A percentile compares a stretch with the other conserved stretches of the same genome.
These are phyloP conservation scores for Magnolia officinalis DNA, from an alignment of 164 flowering plant species.

Conservation along the genomic window DNA sequence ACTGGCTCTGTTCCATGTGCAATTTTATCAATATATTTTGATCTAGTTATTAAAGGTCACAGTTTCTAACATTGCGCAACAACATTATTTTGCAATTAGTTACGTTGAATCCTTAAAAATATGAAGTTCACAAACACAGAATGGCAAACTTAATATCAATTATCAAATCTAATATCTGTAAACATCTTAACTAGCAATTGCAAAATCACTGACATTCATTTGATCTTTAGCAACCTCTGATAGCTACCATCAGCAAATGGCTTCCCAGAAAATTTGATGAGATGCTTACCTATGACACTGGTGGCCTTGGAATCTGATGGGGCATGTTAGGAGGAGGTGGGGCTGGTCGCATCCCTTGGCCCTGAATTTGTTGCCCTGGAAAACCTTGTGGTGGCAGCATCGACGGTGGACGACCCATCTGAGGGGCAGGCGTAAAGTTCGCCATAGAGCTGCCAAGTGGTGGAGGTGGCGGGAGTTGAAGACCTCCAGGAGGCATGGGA, in stretches of 20 bases:
- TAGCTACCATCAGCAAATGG: not conserved
- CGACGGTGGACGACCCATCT: slow-evolving; percentile 44
- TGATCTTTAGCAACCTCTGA: not conserved
- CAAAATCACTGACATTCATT: not conserved
- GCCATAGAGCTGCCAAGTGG: slow-evolving; percentile 76
- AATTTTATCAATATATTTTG: too few relatives aligned
- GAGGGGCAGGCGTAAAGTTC: slow-evolving; percentile 63
- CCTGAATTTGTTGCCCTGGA: slow-evolving; percentile 50
- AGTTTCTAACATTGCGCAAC: too few relatives aligned
- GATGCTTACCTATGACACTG: slow-evolving; percentile 11
- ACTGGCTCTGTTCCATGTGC: too few relatives aligned
- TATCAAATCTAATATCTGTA: not conserved
- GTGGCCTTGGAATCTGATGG: slow-evolving; percentile 24
- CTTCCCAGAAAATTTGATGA: not conserved
- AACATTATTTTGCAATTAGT: too few relatives aligned
- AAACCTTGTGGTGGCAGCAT: slow-evolving; percentile 72
- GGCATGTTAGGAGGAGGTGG: slow-evolving; percentile 77
- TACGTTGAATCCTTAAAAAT: too few relatives aligned
- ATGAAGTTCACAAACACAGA: too few relatives aligned
- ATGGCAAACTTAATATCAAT: too few relatives aligned
- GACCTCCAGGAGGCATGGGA: slow-evolving; percentile 88
- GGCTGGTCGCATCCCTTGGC: slow-evolving; percentile 19
- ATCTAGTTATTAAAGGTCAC: too few relatives aligned
- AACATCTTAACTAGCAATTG: not conserved
- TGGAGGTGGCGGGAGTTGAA: slow-evolving; percentile 79